Conservation (phyloP, 2,329 filamentous ascomycete species). For the Hypoxylon sp. region DNA sequence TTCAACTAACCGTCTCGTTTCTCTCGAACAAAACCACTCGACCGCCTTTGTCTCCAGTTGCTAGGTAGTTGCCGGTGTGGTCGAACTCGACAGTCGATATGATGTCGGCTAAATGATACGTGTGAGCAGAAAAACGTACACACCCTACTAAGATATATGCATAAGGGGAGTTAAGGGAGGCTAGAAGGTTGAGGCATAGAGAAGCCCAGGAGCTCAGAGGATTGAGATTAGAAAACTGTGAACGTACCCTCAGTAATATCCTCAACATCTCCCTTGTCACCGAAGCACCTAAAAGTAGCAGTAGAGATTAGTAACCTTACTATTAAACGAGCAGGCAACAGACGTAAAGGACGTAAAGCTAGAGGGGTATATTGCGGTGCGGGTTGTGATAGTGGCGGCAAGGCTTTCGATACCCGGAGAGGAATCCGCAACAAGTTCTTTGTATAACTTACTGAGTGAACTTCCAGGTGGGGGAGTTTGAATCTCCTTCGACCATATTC, state of each 20-base stretch:
- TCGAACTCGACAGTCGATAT: conserved; percentile 94
- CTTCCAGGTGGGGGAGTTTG: conserved; percentile 97
- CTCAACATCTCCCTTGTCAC: conserved; percentile 99
- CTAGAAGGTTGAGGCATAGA: neutral
- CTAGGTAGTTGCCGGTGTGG: conserved; percentile 89
- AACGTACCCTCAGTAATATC: conserved; percentile 93
- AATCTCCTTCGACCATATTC: conserved; percentile 97
- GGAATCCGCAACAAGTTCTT: conserved; percentile 27
- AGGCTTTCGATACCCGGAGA: conserved; percentile 34
- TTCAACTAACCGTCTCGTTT: conserved; percentile 87
- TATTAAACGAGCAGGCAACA: conserved; percentile 9
- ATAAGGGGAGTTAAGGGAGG: neutral
- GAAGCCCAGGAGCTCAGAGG: conserved; percentile 1
- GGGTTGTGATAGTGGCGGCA: conserved; percentile 4
- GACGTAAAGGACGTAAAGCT: neutral
- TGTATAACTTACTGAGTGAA: conserved; percentile 88
- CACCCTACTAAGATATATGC: neutral
- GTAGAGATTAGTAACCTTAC: conserved; percentile 43
- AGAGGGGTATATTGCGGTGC: neutral
- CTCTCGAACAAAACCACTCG: conserved; percentile 89
- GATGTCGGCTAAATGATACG: conserved; percentile 77
- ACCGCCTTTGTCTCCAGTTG: conserved; percentile 91
- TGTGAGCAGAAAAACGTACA: conserved; percentile 49
- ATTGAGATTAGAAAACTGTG: conserved; percentile 1
- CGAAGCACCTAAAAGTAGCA: conserved; percentile 83